phyloP scores from a whole-genome alignment of 805 yeast genomes.

The Teunomyces aglyptinius region DNA sequence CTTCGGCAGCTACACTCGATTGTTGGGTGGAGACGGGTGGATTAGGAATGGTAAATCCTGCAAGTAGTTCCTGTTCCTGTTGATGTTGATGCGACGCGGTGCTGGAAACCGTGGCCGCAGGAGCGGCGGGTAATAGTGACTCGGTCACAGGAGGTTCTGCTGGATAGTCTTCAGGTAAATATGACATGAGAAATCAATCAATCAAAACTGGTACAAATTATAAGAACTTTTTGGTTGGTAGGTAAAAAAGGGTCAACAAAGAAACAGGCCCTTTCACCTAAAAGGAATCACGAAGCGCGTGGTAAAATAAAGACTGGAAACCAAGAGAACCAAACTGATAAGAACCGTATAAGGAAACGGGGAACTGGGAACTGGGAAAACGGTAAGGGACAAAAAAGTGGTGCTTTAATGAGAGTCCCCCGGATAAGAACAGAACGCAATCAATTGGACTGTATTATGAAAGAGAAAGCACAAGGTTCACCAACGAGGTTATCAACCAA shows the following conservation, averaged over 20 bases:
- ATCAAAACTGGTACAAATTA: background rate
- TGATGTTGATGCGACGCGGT: constrained; percentile 43
- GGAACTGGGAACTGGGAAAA: background rate
- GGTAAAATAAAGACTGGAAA: too few relatives aligned
- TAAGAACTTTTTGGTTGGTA: too few relatives aligned
- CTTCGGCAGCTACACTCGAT: constrained; percentile 30
- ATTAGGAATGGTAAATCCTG: constrained; percentile 37
- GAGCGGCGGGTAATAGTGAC: constrained; percentile 1
- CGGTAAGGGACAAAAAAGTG: background rate
- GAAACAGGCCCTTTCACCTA: too few relatives aligned
- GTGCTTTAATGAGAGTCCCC: background rate
- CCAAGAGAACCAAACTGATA: background rate
- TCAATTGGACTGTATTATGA: background rate
- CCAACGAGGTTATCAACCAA: background rate
- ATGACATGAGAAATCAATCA: constrained; percentile 3
- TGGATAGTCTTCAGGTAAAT: constrained; percentile 1
- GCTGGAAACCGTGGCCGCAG: constrained; percentile 17
- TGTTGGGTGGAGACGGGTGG: constrained; percentile 43
- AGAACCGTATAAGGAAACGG: background rate
- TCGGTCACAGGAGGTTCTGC: constrained; percentile 1
- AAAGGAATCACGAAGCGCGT: too few relatives aligned
- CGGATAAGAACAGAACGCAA: background rate
- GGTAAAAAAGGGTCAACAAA: too few relatives aligned
- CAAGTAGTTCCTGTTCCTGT: constrained; percentile 43
- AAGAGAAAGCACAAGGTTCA: background rate